These are phyloP conservation scores for Eucalyptus decipiens DNA, from an alignment of 345 rosid genomes.

Conservation along the genomic window DNA sequence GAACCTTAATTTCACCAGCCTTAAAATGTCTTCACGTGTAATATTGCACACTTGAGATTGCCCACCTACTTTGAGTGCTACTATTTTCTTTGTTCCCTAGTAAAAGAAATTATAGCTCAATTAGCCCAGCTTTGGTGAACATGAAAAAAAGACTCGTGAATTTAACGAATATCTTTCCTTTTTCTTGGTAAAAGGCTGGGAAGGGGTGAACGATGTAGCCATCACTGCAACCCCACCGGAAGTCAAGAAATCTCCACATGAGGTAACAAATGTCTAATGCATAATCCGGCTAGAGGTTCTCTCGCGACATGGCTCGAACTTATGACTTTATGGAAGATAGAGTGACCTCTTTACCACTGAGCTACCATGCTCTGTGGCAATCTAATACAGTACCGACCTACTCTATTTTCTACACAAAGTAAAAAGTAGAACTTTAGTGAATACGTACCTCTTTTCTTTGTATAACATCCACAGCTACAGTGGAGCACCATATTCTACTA, in stretches of 20 bases:
- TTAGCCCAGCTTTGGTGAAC: background rate
- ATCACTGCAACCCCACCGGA: background rate
- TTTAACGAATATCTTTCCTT: background rate
- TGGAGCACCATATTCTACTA: background rate
- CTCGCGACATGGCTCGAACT: background rate
- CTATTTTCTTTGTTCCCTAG: background rate
- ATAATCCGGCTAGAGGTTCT: background rate
- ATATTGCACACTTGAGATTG: background rate
- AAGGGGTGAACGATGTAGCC: background rate
- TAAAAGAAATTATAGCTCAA: background rate
- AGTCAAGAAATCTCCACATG: background rate
- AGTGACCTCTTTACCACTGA: background rate
- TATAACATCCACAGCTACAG: background rate
- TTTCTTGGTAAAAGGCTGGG: background rate
- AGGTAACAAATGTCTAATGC: background rate
- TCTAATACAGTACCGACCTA: background rate
- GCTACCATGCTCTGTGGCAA: background rate
- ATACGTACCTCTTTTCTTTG: background rate
- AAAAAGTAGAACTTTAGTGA: background rate
- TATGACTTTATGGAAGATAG: too few species aligned
- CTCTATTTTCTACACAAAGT: background rate
- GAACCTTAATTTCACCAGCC: background rate
- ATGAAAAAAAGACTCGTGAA: background rate
- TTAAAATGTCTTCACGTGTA: background rate
- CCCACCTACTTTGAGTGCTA: background rate